phyloP scores from a whole-genome alignment of 495 filamentous ascomycete genomes.

The Bombardia bombarda region DNA sequence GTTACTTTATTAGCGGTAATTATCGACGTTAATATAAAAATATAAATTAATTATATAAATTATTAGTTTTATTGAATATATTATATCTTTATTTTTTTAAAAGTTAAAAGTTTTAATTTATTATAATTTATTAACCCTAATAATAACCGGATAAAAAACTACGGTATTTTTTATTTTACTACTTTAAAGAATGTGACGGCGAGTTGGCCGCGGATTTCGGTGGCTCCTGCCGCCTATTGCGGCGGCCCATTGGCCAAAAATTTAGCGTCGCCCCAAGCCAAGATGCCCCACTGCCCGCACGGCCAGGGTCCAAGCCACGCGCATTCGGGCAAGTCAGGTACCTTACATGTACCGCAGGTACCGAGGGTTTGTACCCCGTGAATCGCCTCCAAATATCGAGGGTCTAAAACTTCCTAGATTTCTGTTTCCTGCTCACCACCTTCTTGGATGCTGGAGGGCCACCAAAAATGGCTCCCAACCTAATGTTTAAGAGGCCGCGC shows the following conservation, averaged over 20 bases:
- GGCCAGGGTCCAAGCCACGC: not conserved
- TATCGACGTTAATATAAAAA: not conserved
- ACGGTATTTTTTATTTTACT: not conserved
- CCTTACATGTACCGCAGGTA: conserved; percentile 1
- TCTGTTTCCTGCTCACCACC: conserved; percentile 1
- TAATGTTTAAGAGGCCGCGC: conserved; percentile 3
- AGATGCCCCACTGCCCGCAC: not conserved
- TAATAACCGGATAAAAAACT: no score
- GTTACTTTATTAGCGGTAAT: no score
- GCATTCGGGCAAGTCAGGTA: not conserved
- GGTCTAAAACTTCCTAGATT: not conserved
- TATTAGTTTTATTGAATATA: no score
- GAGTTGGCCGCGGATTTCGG: not conserved
- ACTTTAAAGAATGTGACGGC: conserved; percentile 2
- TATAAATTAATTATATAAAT: no score
- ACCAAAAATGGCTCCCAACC: conserved; percentile 3
- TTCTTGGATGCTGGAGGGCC: conserved; percentile 1
- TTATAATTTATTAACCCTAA: not conserved
- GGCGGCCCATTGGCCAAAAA: conserved; percentile 1
- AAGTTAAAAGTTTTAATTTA: not conserved
- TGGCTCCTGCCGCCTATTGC: conserved; percentile 2
- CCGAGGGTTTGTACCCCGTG: conserved; percentile 1
- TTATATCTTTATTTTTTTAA: not conserved
- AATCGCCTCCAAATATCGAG: conserved; percentile 1
- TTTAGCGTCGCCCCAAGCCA: not conserved